Conservation (phyloP, 164 flowering plant species). For the Cinnamomum chago region DNA sequence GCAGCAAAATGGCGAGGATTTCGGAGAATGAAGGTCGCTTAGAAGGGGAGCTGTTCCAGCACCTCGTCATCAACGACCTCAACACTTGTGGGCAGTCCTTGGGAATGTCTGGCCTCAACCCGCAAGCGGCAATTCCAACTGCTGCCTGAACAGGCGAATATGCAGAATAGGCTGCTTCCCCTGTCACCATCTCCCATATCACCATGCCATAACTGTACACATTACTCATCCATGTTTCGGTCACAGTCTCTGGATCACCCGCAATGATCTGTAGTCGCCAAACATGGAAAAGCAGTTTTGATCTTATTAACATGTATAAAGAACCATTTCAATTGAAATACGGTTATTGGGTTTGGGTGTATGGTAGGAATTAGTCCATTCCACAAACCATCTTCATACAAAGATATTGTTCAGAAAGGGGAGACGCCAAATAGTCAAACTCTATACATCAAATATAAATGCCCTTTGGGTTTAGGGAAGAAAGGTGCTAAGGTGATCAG, state of each 20-base stretch:
- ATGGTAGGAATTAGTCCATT: too few species aligned
- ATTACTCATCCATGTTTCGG: slow-evolving; percentile 95
- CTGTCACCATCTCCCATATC: slow-evolving; percentile 91
- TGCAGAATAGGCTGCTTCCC: slow-evolving; percentile 78
- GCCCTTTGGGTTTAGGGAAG: too few species aligned
- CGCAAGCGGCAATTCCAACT: slow-evolving; percentile 95
- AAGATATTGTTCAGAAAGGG: too few species aligned
- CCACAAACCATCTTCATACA: too few species aligned
- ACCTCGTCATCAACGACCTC: slow-evolving; percentile 64
- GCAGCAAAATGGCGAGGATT: slow-evolving; percentile 46
- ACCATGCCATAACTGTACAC: slow-evolving; percentile 93
- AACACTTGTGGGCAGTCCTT: slow-evolving; percentile 75
- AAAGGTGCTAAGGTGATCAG: too few species aligned
- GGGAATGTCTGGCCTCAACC: slow-evolving; percentile 90
- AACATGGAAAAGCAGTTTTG: too few species aligned
- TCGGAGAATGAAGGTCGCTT: slow-evolving; percentile 86
- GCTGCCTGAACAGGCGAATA: slow-evolving; percentile 97
- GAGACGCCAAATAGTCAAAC: too few species aligned
- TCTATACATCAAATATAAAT: too few species aligned
- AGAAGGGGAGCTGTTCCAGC: slow-evolving; percentile 83
- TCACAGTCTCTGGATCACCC: slow-evolving; percentile 86
- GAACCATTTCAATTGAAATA: too few species aligned
- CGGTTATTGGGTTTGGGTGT: too few species aligned
- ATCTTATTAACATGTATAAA: too few species aligned
- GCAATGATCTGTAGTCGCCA: slow-evolving; percentile 65